These are phyloP conservation scores for Phytophthora foliorum DNA, from an alignment of 352 stramenopile species.

Conservation along the genomic window DNA sequence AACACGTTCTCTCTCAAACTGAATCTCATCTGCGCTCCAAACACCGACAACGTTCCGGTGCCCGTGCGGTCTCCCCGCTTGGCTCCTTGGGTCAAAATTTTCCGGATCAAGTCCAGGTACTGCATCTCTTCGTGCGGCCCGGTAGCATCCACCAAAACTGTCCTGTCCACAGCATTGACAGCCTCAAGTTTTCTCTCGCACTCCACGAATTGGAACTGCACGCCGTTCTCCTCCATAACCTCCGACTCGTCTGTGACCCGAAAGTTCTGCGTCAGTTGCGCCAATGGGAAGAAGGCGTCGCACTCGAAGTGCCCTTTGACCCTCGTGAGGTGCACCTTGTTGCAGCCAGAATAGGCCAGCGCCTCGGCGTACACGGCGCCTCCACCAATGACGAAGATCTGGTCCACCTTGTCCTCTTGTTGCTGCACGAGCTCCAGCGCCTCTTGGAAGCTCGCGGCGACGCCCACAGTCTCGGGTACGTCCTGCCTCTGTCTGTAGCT, in stretches of 20 bases:
- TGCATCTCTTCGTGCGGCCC: conserved; percentile 72
- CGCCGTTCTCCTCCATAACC: conserved; percentile 79
- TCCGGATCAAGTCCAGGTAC: conserved; percentile 95
- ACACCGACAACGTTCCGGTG: conserved; percentile 98
- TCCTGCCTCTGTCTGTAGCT: conserved; percentile 48
- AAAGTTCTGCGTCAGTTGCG: conserved; percentile 72
- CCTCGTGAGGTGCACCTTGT: conserved; percentile 92
- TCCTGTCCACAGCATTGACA: neutral
- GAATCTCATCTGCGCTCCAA: conserved; percentile 98
- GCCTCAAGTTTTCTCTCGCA: conserved; percentile 44
- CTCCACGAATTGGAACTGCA: conserved; percentile 84
- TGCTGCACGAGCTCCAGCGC: conserved; percentile 89
- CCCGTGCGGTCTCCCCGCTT: conserved; percentile 97
- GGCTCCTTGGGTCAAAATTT: conserved; percentile 96
- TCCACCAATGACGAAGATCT: conserved; percentile 98
- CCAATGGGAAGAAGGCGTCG: conserved; percentile 93
- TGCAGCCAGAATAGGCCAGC: conserved; percentile 85
- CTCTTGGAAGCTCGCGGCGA: conserved; percentile 91
- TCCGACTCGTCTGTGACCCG: conserved; percentile 52
- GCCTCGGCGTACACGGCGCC: conserved; percentile 95
- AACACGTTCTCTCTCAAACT: conserved; percentile 95
- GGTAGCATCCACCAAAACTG: conserved; percentile 18
- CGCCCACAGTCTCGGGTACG: conserved; percentile 84
- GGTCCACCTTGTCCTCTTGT: conserved; percentile 80
- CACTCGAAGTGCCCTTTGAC: conserved; percentile 92